Evolutionary conservation across 2,329 filamentous ascomycete species (phyloP).

Genomic region (Mycocentrospora acerina): DNA sequence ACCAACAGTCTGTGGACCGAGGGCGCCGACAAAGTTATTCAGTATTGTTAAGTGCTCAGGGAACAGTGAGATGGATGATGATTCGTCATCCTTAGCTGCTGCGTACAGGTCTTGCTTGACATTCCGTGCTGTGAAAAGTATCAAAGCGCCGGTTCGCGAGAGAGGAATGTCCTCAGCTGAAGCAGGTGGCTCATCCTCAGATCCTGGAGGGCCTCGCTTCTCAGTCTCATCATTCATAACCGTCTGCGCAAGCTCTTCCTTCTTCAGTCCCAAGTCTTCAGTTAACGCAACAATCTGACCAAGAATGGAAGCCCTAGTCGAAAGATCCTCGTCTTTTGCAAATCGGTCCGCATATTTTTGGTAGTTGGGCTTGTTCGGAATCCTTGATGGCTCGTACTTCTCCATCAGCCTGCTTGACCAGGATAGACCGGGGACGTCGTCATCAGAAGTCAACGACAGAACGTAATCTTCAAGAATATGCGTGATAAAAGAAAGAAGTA

Average conservation of each 20-base stretch:
- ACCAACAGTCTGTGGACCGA: slow-evolving; percentile 39
- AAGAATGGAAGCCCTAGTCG: slow-evolving; percentile 65
- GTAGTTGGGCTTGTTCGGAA: slow-evolving; percentile 57
- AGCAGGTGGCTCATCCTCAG: slow-evolving; percentile 58
- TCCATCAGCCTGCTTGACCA: slow-evolving; percentile 65
- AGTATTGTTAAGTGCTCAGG: slow-evolving; percentile 55
- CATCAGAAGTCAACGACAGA: slow-evolving; percentile 49
- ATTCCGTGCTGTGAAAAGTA: slow-evolving; percentile 56
- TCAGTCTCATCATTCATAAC: slow-evolving; percentile 43
- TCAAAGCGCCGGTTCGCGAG: slow-evolving; percentile 56
- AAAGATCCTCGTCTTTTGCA: slow-evolving; percentile 62
- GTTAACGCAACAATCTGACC: slow-evolving; percentile 71
- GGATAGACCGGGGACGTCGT: slow-evolving; percentile 52
- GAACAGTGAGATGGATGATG: slow-evolving; percentile 50
- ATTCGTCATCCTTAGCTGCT: slow-evolving; percentile 37
- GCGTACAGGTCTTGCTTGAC: slow-evolving; percentile 53
- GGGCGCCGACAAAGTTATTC: slow-evolving; percentile 51
- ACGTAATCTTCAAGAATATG: slow-evolving; percentile 75
- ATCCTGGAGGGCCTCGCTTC: slow-evolving; percentile 46
- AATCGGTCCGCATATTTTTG: slow-evolving; percentile 65
- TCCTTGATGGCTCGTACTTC: slow-evolving; percentile 64
- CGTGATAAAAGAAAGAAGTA: slow-evolving; percentile 76
- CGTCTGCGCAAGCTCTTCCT: slow-evolving; percentile 50
- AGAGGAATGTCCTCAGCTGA: slow-evolving; percentile 57
- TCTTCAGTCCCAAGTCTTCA: slow-evolving; percentile 56